phyloP scores from a whole-genome alignment of 2,329 filamentous ascomycete genomes.

The Fusarium xyrophilum region DNA sequence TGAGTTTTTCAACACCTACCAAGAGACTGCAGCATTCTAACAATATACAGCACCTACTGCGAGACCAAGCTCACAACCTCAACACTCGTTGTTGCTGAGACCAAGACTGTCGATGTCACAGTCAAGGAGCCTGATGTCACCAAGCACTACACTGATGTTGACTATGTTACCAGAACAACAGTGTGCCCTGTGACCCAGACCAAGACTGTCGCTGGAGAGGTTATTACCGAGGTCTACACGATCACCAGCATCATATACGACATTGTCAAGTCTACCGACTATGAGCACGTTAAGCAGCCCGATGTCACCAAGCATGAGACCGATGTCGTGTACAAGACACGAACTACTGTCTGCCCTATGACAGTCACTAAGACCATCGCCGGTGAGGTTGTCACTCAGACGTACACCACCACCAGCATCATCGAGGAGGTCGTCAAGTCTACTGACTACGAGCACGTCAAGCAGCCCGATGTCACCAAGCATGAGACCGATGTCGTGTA shows the following conservation, averaged over 20 bases:
- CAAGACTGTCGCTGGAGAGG: constrained; percentile 43
- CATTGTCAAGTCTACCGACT: constrained; percentile 40
- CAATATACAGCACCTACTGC: constrained; percentile 48
- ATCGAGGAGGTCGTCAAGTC: constrained; percentile 44
- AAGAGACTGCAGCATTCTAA: constrained; percentile 18
- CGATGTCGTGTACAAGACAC: constrained; percentile 50
- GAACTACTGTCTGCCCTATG: constrained; percentile 50
- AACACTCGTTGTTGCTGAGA: constrained; percentile 52
- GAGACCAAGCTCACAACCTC: constrained; percentile 54
- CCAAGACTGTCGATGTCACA: constrained; percentile 49
- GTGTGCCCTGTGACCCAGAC: constrained; percentile 54
- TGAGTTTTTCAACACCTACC: constrained; percentile 40
- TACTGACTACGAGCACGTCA: constrained; percentile 47
- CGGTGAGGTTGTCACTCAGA: constrained; percentile 51
- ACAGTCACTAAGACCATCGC: constrained; percentile 47
- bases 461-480: constrained; percentile 48
- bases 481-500: constrained; percentile 47
- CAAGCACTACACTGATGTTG: constrained; percentile 44
- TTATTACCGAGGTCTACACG: constrained; percentile 41
- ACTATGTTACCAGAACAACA: constrained; percentile 53
- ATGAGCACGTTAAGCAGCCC: constrained; percentile 47
- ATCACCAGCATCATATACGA: constrained; percentile 40
- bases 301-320: constrained; percentile 47
- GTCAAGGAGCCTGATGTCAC: constrained; percentile 46
- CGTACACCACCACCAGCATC: constrained; percentile 43